These are phyloP conservation scores for Neurospora sp. DNA, from an alignment of 495 filamentous ascomycete genomes.

Conservation along the genomic window DNA sequence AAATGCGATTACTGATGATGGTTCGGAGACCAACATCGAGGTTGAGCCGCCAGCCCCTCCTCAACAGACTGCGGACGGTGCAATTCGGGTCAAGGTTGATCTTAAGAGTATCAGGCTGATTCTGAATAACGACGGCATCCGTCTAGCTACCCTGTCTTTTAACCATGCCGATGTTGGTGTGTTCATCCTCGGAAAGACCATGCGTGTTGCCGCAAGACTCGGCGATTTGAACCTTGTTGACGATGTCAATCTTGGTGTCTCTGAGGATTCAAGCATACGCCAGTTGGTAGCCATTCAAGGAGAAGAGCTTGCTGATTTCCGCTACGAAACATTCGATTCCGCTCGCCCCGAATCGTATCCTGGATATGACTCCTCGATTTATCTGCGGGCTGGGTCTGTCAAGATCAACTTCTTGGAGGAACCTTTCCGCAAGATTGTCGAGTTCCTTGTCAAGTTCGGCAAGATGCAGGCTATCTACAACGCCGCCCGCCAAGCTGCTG, in stretches of 20 bases:
- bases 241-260: constrained; percentile 86
- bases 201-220: constrained; percentile 77
- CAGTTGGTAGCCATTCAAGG: constrained; percentile 90
- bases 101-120: constrained; percentile 88
- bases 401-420: constrained; percentile 95
- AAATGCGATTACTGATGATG: constrained; percentile 27
- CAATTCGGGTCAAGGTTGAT: constrained; percentile 71
- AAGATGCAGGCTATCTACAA: constrained; percentile 99
- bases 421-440: constrained; percentile 95
- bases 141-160: constrained; percentile 83
- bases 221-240: constrained; percentile 83
- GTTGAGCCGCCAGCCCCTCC: constrained; percentile 20
- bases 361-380: constrained; percentile 90
- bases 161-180: constrained; percentile 85
- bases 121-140: constrained; percentile 96
- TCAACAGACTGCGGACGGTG: constrained; percentile 27
- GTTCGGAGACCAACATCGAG: constrained; percentile 26
- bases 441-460: constrained; percentile 95
- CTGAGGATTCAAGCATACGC: constrained; percentile 67
- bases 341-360: constrained; percentile 60
- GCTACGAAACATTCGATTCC: constrained; percentile 88
- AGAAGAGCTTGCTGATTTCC: constrained; percentile 93
- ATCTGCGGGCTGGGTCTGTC: constrained; percentile 80
- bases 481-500: constrained; percentile 88
- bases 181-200: constrained; percentile 71